phyloP scores from a whole-genome alignment of 2,329 filamentous ascomycete genomes.

The Davidsoniella virescens region DNA sequence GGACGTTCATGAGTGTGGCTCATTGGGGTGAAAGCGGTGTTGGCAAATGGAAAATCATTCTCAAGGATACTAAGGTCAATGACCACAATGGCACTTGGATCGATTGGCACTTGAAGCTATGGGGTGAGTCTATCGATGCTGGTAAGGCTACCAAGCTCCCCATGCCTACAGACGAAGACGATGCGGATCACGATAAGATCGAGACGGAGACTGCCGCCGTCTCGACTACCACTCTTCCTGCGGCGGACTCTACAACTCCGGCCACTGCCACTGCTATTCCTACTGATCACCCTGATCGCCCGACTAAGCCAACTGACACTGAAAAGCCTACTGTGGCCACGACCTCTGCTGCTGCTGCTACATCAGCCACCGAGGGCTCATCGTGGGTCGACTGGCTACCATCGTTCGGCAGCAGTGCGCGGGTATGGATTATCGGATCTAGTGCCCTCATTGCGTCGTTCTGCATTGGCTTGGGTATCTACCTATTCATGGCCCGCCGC shows the following conservation, averaged over 20 bases:
- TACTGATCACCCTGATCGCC: conserved; percentile 48
- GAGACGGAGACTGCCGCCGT: conserved; percentile 37
- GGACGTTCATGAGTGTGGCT: conserved; percentile 97
- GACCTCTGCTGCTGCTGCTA: conserved; percentile 16
- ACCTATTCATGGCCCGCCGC: conserved; percentile 64
- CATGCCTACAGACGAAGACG: conserved; percentile 67
- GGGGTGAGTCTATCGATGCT: conserved; percentile 74
- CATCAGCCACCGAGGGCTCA: conserved; percentile 23
- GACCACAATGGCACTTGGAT: conserved; percentile 60
- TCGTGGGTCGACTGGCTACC: conserved; percentile 78
- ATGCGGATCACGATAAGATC: conserved; percentile 60
- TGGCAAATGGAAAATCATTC: conserved; percentile 79
- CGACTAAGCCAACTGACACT: conserved; percentile 29
- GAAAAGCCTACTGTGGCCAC: conserved; percentile 17
- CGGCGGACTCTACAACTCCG: conserved; percentile 43
- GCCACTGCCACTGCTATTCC: conserved; percentile 28
- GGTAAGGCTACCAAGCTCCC: conserved; percentile 58
- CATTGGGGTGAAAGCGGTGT: conserved; percentile 88
- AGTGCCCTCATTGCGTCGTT: conserved; percentile 73
- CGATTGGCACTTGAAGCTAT: conserved; percentile 89
- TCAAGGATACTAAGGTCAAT: conserved; percentile 73
- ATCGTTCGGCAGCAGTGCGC: conserved; percentile 75
- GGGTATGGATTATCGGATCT: conserved; percentile 86
- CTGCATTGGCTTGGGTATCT: conserved; percentile 63
- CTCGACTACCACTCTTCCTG: conserved; percentile 27